Conservation (phyloP, 2,329 filamentous ascomycete genomes). For the Venturiaceae sp. region DNA sequence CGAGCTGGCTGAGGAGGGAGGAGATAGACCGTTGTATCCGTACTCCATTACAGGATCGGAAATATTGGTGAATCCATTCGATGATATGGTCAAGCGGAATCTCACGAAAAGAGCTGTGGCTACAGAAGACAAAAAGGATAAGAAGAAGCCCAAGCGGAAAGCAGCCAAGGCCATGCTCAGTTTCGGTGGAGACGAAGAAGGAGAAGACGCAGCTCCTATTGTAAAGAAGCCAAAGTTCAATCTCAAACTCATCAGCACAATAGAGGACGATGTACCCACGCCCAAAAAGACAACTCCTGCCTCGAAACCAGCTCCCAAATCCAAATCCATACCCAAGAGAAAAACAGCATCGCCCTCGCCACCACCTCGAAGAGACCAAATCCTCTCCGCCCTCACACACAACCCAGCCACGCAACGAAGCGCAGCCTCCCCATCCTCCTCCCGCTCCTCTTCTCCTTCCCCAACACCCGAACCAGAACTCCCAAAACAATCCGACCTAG, state of each 20-base stretch:
- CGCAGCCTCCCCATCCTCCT: slow-evolving; percentile 17
- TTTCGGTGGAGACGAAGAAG: slow-evolving; percentile 59
- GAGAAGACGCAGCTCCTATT: slow-evolving; percentile 45
- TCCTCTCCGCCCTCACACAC: slow-evolving; percentile 13
- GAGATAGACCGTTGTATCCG: slow-evolving; percentile 78
- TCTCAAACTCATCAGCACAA: slow-evolving; percentile 54
- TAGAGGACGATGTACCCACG: slow-evolving; percentile 19
- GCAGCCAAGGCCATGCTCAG: slow-evolving; percentile 67
- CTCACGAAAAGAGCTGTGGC: slow-evolving; percentile 39
- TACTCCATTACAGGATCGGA: slow-evolving; percentile 63
- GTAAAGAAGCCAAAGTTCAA: slow-evolving; percentile 73
- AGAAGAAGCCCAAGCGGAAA: slow-evolving; percentile 56
- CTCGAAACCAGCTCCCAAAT: background rate
- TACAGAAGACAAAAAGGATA: slow-evolving; percentile 35
- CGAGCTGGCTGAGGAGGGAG: slow-evolving; percentile 65
- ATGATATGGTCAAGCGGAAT: slow-evolving; percentile 59
- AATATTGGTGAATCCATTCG: slow-evolving; percentile 72
- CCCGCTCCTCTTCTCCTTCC: slow-evolving; percentile 14
- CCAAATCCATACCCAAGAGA: slow-evolving; percentile 23
- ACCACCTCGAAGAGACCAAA: slow-evolving; percentile 13
- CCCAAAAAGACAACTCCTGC: background rate
- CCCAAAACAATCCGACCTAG: background rate
- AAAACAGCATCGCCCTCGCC: slow-evolving; percentile 18
- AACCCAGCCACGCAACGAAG: background rate
- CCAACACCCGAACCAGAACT: background rate